These are phyloP conservation scores for Gymnopilus dilepis DNA, from an alignment of 768 basidiomycete genomes.

Conservation along the genomic window DNA sequence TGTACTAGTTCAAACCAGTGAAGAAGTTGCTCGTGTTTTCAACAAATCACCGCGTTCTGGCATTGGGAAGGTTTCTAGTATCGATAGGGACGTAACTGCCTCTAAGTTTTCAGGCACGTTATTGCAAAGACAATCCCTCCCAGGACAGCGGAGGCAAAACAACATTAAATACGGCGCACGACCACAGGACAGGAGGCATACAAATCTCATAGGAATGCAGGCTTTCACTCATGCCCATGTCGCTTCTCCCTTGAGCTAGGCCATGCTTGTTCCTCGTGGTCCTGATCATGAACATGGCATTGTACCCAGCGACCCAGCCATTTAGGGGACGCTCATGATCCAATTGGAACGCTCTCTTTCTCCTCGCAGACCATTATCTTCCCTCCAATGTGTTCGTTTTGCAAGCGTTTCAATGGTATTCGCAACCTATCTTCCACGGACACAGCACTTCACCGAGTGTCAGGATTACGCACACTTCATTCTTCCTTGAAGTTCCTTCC, in stretches of 20 bases:
- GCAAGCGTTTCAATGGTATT: no score
- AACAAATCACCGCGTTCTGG: not conserved
- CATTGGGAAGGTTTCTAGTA: not conserved
- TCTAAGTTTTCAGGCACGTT: not conserved
- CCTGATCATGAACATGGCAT: no score
- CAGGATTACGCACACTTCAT: not conserved
- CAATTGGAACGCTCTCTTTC: no score
- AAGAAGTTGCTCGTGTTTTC: not conserved
- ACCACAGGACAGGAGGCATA: not conserved
- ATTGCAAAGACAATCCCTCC: not conserved
- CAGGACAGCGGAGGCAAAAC: not conserved
- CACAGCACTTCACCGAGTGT: not conserved
- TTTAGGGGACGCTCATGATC: no score
- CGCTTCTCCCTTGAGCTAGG: not conserved
- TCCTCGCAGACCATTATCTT: no score
- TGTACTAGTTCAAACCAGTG: not conserved
- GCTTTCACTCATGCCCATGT: not conserved
- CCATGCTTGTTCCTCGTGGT: not conserved
- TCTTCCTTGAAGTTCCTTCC: not conserved
- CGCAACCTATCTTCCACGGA: no score
- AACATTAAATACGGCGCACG: slow-evolving; percentile 4
- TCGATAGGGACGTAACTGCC: not conserved
- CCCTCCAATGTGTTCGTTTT: no score
- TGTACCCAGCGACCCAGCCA: no score
- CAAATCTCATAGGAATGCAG: not conserved